Percentiles rank a stretch among this genome's conserved stretches.
phyloP scores from a whole-genome alignment of 2,329 filamentous ascomycete species.

The Metarhizium sp. region DNA sequence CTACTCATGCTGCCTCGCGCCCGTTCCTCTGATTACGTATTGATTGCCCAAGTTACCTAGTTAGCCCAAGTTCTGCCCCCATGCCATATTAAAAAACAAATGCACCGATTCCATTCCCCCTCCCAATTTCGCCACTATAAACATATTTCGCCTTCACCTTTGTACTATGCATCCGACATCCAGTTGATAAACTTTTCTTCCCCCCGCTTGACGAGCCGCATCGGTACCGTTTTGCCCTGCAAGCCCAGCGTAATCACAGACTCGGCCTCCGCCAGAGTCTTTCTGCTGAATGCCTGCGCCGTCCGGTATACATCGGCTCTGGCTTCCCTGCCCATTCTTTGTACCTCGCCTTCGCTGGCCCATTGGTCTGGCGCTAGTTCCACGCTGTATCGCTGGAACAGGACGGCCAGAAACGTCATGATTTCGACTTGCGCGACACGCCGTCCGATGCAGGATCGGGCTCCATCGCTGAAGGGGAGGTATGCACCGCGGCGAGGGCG shows the following conservation, averaged over 20 bases:
- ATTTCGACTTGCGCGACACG: conserved; percentile 52
- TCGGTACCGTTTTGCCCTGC: conserved; percentile 49
- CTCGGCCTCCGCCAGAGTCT: conserved; percentile 43
- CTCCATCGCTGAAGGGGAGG: conserved; percentile 49
- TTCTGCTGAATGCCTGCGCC: conserved; percentile 45
- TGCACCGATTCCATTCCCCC: no score
- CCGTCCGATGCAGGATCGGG: conserved; percentile 47
- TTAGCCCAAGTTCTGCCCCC: no score
- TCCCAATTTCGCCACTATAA: no score
- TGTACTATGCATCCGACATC: conserved; percentile 13
- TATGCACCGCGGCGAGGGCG: conserved; percentile 46
- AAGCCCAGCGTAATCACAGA: conserved; percentile 67
- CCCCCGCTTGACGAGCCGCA: conserved; percentile 60
- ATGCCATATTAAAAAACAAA: no score
- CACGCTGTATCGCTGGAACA: conserved; percentile 52
- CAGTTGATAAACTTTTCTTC: conserved; percentile 55
- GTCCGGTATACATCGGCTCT: conserved; percentile 48
- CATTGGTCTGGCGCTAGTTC: conserved; percentile 60
- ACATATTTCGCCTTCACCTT: not conserved
- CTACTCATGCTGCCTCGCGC: no score
- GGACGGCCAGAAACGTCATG: conserved; percentile 41
- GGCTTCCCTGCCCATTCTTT: conserved; percentile 34
- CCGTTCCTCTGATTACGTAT: no score
- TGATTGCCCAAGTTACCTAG: no score
- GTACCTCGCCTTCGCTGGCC: conserved; percentile 44